phyloP scores from a whole-genome alignment of 2,329 filamentous ascomycete genomes.

The Talaromyces sp. region DNA sequence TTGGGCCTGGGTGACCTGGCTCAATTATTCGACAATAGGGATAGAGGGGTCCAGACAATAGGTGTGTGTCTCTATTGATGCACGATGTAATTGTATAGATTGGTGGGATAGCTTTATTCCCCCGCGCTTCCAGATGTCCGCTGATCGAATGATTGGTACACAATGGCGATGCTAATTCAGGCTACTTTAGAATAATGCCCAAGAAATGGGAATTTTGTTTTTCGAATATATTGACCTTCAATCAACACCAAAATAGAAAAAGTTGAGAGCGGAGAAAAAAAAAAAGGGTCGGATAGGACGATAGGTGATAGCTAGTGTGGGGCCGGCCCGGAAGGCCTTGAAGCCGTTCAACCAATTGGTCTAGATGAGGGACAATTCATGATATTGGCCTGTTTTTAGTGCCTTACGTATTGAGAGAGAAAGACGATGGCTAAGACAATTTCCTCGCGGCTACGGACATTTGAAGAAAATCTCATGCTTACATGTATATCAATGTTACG shows the following conservation, averaged over 20 bases:
- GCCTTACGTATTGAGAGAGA: no score
- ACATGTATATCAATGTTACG: background rate
- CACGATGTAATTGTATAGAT: background rate
- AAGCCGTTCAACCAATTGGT: background rate
- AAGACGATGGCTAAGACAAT: background rate
- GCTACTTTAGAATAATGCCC: background rate
- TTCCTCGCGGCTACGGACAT: background rate
- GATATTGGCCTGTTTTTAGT: background rate
- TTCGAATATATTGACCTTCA: background rate
- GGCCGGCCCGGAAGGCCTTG: background rate
- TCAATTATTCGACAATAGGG: background rate
- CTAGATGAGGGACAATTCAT: background rate
- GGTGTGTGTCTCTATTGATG: conserved; percentile 9
- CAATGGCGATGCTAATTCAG: background rate
- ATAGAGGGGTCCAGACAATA: background rate
- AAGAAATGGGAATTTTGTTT: background rate
- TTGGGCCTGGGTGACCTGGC: background rate
- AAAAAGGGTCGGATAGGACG: background rate
- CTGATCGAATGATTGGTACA: background rate
- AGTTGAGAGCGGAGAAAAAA: background rate
- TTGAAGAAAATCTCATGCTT: background rate
- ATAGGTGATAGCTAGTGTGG: conserved; percentile 11
- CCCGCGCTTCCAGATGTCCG: background rate
- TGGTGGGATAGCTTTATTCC: background rate
- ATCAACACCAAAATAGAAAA: background rate